A percentile compares a stretch with the other conserved stretches of the same genome.
Conservation (phyloP, 2,329 filamentous ascomycete species). For the Diaporthe sp. region DNA sequence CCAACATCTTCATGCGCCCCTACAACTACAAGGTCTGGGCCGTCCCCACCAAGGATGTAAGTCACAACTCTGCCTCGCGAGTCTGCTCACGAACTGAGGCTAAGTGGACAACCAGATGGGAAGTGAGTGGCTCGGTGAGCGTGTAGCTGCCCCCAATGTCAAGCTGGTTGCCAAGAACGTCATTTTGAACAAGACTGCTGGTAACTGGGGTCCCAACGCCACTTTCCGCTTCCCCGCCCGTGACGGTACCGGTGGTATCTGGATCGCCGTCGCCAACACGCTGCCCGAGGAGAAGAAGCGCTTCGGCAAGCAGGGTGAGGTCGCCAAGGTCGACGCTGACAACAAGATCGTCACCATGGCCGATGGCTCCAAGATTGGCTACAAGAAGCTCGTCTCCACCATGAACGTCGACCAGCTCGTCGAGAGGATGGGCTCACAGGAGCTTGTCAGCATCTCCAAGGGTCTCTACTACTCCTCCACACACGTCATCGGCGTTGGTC, state of each 20-base stretch:
- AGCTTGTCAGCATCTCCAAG: conserved; percentile 86
- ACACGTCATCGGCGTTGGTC: conserved; percentile 95
- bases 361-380: conserved; percentile 89
- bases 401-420: conserved; percentile 94
- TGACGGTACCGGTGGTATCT: conserved; percentile 97
- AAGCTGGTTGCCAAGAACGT: conserved; percentile 95
- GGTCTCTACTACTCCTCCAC: conserved; percentile 96
- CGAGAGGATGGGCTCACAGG: conserved; percentile 87
- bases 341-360: conserved; percentile 84
- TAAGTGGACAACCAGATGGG: conserved; percentile 78
- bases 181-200: conserved; percentile 94
- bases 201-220: conserved; percentile 97
- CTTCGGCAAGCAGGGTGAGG: conserved; percentile 86
- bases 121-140: conserved; percentile 98
- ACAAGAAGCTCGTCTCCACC: conserved; percentile 93
- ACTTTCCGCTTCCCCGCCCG: conserved; percentile 98
- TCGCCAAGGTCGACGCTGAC: conserved; percentile 87
- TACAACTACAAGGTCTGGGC: conserved; percentile 99
- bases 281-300: conserved; percentile 91
- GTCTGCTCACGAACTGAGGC: neutral
- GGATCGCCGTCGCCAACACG: conserved; percentile 96
- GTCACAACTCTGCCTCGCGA: conserved; percentile 37
- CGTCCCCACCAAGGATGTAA: conserved; percentile 94
- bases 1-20: conserved; percentile 97
- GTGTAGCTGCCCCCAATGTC: conserved; percentile 95